These are phyloP conservation scores for Pichia gijzeniarum DNA, from an alignment of 805 yeast genomes.

Conservation along the genomic window DNA sequence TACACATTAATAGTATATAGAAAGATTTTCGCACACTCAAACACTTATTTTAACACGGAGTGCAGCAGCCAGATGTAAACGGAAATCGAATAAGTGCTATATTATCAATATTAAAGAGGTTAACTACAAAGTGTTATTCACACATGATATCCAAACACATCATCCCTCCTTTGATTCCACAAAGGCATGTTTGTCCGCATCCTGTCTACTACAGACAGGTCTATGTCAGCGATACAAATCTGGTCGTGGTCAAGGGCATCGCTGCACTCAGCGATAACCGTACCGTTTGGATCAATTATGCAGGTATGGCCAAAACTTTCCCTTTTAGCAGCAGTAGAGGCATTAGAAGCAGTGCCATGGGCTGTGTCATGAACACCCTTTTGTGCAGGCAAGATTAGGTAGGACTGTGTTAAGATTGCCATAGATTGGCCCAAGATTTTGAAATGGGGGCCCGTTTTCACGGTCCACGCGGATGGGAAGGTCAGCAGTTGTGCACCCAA, in stretches of 20 bases:
- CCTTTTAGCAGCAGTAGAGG: constrained; percentile 33
- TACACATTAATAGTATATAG: no score
- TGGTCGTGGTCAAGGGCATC: constrained; percentile 35
- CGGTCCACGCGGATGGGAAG: constrained; percentile 90
- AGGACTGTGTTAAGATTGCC: constrained; percentile 85
- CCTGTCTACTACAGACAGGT: constrained; percentile 39
- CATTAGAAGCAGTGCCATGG: not conserved
- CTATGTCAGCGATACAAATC: constrained; percentile 61
- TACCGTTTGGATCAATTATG: constrained; percentile 91
- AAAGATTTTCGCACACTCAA: no score
- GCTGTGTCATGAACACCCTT: constrained; percentile 58
- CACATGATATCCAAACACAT: constrained; percentile 43
- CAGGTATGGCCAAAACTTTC: constrained; percentile 83
- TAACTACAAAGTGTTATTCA: no score
- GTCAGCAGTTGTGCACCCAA: constrained; percentile 72
- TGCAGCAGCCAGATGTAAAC: no score
- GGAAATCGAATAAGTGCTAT: no score
- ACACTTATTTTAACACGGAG: no score
- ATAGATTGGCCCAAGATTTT: constrained; percentile 69
- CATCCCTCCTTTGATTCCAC: constrained; percentile 61
- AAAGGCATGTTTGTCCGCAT: constrained; percentile 72
- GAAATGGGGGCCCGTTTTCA: constrained; percentile 94
- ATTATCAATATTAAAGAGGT: no score
- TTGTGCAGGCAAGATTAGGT: constrained; percentile 85
- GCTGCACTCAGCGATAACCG: constrained; percentile 53